Conservation (phyloP, 208 protist species). For the Acanthamoeba quina region DNA sequence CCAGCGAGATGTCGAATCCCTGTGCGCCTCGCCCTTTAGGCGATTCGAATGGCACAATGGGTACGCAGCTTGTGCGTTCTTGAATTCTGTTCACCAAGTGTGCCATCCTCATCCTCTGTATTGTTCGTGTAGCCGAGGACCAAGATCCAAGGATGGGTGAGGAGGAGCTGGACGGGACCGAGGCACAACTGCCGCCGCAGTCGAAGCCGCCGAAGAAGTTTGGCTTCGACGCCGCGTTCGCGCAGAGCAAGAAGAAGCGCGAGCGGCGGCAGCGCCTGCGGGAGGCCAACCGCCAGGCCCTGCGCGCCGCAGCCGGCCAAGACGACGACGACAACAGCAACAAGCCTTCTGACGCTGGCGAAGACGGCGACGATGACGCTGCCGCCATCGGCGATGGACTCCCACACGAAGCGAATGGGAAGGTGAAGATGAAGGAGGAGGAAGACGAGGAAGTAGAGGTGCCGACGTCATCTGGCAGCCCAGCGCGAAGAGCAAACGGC, state of each 20-base stretch:
- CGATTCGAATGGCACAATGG: too few species aligned
- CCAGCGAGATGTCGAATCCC: neutral
- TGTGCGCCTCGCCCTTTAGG: neutral
- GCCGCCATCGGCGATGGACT: too few species aligned
- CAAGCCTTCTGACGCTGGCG: neutral
- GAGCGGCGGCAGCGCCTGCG: neutral
- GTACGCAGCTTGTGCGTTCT: too few species aligned
- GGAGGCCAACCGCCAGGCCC: neutral
- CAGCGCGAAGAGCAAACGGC: too few species aligned
- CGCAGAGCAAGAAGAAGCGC: conserved; percentile 3
- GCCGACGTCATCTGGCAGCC: too few species aligned
- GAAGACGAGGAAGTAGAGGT: neutral
- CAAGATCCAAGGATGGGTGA: too few species aligned
- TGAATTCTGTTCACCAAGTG: too few species aligned
- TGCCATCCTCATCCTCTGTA: too few species aligned
- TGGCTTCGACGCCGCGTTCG: conserved; percentile 1
- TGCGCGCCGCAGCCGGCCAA: neutral
- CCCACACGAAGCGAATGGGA: neutral
- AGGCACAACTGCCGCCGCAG: neutral
- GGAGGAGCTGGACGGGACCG: too few species aligned
- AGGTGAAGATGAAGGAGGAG: neutral
- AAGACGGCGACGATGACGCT: neutral
- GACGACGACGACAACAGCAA: neutral
- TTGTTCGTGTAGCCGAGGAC: too few species aligned
- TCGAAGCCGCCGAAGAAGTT: neutral